Conservation (phyloP, 768 basidiomycete species). For the Russula sp. region DNA sequence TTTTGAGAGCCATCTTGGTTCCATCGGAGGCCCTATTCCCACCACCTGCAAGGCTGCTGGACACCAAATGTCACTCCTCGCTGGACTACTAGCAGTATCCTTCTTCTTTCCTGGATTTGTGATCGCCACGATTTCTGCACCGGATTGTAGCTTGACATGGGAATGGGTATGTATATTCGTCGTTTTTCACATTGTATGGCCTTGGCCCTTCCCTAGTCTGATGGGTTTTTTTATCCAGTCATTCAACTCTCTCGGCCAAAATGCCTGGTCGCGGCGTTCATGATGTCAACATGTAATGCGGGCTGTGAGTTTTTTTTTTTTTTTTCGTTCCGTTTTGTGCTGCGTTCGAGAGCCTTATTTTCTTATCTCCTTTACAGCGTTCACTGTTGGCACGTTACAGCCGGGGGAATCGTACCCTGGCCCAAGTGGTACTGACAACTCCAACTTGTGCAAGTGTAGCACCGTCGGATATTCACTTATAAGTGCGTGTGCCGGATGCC, state of each 20-base stretch:
- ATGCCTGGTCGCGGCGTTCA: background rate
- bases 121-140: background rate
- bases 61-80: background rate
- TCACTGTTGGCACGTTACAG: background rate
- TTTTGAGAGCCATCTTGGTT: background rate
- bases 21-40: background rate
- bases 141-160: background rate
- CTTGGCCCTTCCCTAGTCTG: background rate
- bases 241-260: slow-evolving; percentile 5
- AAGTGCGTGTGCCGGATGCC: slow-evolving; percentile 18
- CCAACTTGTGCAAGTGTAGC: slow-evolving; percentile 14
- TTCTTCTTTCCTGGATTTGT: background rate
- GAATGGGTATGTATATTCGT: background rate
- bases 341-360: too few species aligned
- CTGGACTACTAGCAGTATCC: background rate
- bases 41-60: background rate
- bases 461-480: slow-evolving; percentile 3
- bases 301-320: background rate
- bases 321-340: background rate
- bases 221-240: background rate
- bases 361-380: background rate
- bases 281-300: slow-evolving; percentile 1
- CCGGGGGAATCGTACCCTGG: background rate
- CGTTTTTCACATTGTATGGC: background rate
- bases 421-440: background rate